phyloP scores from a whole-genome alignment of 2,329 filamentous ascomycete genomes.

The Sarocladium brachiariae region DNA sequence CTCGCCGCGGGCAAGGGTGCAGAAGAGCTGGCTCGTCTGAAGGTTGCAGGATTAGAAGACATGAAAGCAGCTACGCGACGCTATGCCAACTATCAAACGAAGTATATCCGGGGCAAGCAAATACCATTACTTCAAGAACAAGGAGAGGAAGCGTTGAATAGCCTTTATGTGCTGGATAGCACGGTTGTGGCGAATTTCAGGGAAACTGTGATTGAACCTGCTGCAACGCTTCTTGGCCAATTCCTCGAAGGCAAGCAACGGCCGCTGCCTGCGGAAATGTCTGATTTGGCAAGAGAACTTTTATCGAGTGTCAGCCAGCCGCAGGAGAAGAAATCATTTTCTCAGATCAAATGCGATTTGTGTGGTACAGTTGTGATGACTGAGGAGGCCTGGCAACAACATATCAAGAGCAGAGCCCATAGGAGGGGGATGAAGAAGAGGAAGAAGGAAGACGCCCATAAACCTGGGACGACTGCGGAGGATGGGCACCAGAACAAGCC shows the following conservation, averaged over 20 bases:
- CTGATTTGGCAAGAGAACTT: constrained; percentile 42
- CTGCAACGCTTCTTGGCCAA: constrained; percentile 49
- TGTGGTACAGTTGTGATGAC: constrained; percentile 61
- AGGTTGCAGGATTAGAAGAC: constrained; percentile 56
- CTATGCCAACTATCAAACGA: constrained; percentile 77
- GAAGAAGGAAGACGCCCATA: constrained; percentile 22
- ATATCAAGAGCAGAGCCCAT: constrained; percentile 31
- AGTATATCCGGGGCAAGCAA: constrained; percentile 82
- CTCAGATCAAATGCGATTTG: constrained; percentile 52
- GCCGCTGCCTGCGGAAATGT: constrained; percentile 42
- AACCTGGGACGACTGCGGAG: too few species aligned
- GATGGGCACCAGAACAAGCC: not conserved
- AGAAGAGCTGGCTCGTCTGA: constrained; percentile 47
- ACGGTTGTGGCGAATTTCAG: constrained; percentile 59
- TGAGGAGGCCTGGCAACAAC: constrained; percentile 39
- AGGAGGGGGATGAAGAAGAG: constrained; percentile 26
- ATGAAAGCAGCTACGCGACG: constrained; percentile 80
- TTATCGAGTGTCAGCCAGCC: constrained; percentile 43
- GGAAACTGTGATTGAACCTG: constrained; percentile 57
- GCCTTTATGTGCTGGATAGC: constrained; percentile 75
- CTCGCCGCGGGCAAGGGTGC: constrained; percentile 22
- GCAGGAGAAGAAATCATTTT: constrained; percentile 38
- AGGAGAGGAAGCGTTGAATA: constrained; percentile 41
- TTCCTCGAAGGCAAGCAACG: constrained; percentile 56
- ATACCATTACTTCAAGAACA: constrained; percentile 59